Conservation (phyloP, 345 rosid species). For the Cardamine chenopodiifolia region DNA sequence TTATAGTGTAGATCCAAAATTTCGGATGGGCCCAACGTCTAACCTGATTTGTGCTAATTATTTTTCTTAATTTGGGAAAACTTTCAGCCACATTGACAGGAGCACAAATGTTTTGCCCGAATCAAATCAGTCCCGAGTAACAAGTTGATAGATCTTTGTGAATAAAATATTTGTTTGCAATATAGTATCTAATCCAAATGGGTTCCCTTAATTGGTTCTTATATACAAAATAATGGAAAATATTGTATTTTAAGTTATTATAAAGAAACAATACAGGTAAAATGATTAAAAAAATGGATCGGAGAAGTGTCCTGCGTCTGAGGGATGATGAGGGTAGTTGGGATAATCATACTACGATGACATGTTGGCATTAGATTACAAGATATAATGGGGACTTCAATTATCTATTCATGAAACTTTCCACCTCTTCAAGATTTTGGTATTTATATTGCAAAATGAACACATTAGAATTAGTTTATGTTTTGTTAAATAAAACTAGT, state of each 20-base stretch:
- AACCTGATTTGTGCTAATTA: neutral
- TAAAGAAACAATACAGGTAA: neutral
- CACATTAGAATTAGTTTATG: neutral
- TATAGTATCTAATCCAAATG: neutral
- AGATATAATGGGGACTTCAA: neutral
- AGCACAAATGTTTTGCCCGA: slow-evolving; percentile 10
- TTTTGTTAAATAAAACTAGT: too few species aligned
- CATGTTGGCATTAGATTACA: neutral
- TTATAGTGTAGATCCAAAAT: neutral
- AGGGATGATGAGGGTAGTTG: neutral
- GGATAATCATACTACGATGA: neutral
- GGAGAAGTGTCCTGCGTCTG: neutral
- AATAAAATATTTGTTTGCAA: neutral
- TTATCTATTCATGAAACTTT: neutral
- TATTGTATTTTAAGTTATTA: too few species aligned
- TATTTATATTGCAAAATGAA: neutral
- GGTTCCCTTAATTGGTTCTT: neutral
- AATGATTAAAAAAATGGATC: neutral
- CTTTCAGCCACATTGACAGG: neutral
- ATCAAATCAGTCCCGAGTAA: neutral
- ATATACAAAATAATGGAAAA: neutral
- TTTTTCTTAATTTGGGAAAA: neutral
- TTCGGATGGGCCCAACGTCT: neutral
- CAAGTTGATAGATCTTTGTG: neutral
- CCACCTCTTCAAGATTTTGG: neutral